phyloP scores from a whole-genome alignment of 176 grass and related monocot genomes.

The Eremochloa ophiuroides region DNA sequence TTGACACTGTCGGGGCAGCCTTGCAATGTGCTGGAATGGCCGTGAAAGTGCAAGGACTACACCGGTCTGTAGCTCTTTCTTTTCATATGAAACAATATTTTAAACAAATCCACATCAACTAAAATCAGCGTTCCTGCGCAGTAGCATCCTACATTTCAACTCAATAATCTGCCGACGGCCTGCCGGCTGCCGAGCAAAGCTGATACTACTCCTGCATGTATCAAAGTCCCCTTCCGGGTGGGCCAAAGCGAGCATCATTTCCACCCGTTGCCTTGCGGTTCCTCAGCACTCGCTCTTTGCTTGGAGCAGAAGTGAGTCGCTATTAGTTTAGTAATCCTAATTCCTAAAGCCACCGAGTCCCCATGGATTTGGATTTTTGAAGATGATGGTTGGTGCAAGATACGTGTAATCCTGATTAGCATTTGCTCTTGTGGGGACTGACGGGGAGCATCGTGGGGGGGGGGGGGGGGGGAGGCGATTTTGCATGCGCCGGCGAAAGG shows the following conservation, averaged over 20 bases:
- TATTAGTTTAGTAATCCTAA: not conserved
- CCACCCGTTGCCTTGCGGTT: slow-evolving; percentile 8
- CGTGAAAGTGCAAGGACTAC: not conserved
- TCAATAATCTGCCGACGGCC: too few species aligned
- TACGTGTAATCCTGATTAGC: not conserved
- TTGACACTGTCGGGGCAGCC: too few species aligned
- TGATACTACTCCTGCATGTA: not conserved
- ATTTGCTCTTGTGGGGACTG: not conserved
- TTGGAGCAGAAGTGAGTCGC: not conserved
- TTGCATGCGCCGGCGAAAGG: slow-evolving; percentile 36
- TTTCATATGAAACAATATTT: too few species aligned
- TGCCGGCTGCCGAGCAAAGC: not conserved
- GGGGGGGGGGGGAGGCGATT: not conserved
- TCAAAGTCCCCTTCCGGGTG: not conserved
- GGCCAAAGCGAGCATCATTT: slow-evolving; percentile 11
- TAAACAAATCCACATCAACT: too few species aligned
- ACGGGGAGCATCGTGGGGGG: not conserved
- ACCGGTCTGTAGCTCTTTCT: too few species aligned
- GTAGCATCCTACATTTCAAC: not conserved
- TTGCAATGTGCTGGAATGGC: too few species aligned
- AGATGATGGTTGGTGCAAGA: not conserved
- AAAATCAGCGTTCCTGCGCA: too few species aligned
- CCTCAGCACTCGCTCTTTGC: not conserved
- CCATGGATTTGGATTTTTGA: not conserved
- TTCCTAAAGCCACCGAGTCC: not conserved